These are phyloP conservation scores for Aspergillus pseudoglaucus DNA, from an alignment of 2,329 filamentous ascomycete genomes.

Conservation along the genomic window DNA sequence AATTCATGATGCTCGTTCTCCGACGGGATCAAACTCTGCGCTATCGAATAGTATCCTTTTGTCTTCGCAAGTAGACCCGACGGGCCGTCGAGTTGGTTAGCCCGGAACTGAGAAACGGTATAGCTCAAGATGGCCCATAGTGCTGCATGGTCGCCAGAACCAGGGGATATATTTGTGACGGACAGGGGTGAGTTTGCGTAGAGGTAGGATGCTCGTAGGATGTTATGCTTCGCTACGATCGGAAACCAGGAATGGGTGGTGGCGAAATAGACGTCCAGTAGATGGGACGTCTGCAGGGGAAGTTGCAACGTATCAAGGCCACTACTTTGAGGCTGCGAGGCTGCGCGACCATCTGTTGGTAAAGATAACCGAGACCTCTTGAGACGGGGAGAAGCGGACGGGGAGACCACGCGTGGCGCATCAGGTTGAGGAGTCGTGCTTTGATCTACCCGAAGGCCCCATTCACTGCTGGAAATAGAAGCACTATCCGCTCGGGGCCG, in stretches of 20 bases:
- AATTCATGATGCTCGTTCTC: constrained; percentile 35
- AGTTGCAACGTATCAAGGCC: constrained; percentile 26
- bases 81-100: constrained; percentile 10
- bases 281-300: constrained; percentile 45
- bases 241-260: constrained; percentile 56
- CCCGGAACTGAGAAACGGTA: constrained; percentile 28
- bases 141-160: constrained; percentile 37
- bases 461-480: constrained; percentile 13
- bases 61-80: constrained; percentile 17
- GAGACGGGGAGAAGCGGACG: constrained; percentile 13
- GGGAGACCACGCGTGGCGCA: constrained; percentile 26
- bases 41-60: constrained; percentile 30
- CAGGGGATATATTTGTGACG: constrained; percentile 21
- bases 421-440: constrained; percentile 21
- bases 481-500: constrained; percentile 27
- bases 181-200: constrained; percentile 41
- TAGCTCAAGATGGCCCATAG: constrained; percentile 41
- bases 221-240: constrained; percentile 52
- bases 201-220: constrained; percentile 51
- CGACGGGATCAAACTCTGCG: constrained; percentile 32
- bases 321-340: constrained; percentile 2
- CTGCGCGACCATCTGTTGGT: constrained; percentile 7
- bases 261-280: constrained; percentile 53
- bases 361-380: constrained; percentile 25
- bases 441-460: constrained; percentile 27